Evolutionary conservation across 495 filamentous ascomycete genomes (phyloP).

Genomic region (Gamarada debralockiae): DNA sequence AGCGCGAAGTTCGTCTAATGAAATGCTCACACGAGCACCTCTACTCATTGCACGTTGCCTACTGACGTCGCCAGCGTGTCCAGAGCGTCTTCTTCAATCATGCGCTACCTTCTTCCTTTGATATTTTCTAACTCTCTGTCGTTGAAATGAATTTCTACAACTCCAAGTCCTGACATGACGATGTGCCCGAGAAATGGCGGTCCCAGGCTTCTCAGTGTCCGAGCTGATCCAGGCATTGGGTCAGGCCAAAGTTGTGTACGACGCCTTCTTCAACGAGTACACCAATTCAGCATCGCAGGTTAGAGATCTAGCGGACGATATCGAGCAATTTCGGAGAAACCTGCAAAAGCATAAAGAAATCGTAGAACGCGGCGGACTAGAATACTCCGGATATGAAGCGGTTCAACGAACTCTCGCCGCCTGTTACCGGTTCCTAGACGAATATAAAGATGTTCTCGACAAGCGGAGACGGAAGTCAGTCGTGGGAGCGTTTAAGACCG

Average conservation of each 20-base stretch:
- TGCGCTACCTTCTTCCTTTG: background rate
- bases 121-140: background rate
- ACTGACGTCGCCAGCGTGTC: background rate
- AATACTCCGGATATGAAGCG: background rate
- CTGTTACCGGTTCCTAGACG: background rate
- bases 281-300: constrained; percentile 1
- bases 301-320: background rate
- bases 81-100: background rate
- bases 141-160: background rate
- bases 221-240: constrained; percentile 2
- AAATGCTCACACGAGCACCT: background rate
- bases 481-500: constrained; percentile 1
- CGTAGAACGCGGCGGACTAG: background rate
- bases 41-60: background rate
- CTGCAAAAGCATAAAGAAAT: background rate
- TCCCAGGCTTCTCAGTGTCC: constrained; percentile 14
- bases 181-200: background rate
- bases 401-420: constrained; percentile 1
- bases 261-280: constrained; percentile 7
- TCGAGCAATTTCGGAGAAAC: constrained; percentile 3
- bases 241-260: constrained; percentile 2
- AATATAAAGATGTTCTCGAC: background rate
- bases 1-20: background rate
- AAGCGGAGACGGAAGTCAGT: background rate
- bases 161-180: background rate